Percentiles rank a stretch among this genome's conserved stretches.
phyloP scores from a whole-genome alignment of 768 basidiomycete genomes.

The Jaapia argillacea region DNA sequence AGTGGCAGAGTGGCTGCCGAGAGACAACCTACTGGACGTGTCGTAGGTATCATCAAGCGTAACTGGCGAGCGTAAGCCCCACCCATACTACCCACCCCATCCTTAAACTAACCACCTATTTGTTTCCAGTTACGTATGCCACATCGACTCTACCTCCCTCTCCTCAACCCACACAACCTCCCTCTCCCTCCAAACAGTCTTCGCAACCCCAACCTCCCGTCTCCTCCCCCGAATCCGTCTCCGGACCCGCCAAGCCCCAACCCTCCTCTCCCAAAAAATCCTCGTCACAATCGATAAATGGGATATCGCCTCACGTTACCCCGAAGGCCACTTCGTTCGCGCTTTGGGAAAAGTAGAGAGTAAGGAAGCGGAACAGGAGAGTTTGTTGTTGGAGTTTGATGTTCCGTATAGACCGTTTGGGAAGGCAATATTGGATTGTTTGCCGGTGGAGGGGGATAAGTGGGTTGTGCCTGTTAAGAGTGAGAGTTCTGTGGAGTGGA shows the following conservation, averaged over 20 bases:
- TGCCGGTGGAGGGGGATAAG: slow-evolving; percentile 79
- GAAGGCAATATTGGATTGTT: slow-evolving; percentile 85
- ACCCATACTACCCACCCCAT: slow-evolving; percentile 1
- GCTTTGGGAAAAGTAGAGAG: slow-evolving; percentile 85
- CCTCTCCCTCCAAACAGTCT: slow-evolving; percentile 80
- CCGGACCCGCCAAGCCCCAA: slow-evolving; percentile 88
- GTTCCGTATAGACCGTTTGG: slow-evolving; percentile 96
- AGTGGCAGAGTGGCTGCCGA: slow-evolving; percentile 30
- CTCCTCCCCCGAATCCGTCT: slow-evolving; percentile 89
- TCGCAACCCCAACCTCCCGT: slow-evolving; percentile 88
- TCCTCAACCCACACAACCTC: slow-evolving; percentile 72
- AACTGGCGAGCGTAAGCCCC: slow-evolving; percentile 85
- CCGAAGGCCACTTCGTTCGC: slow-evolving; percentile 95
- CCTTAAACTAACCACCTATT: slow-evolving; percentile 2
- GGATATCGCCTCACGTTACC: slow-evolving; percentile 81
- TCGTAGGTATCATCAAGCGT: slow-evolving; percentile 89
- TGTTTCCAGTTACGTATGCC: slow-evolving; percentile 73
- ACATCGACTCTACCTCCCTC: slow-evolving; percentile 85
- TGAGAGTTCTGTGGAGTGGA: slow-evolving; percentile 48
- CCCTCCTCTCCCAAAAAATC: slow-evolving; percentile 87
- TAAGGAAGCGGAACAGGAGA: slow-evolving; percentile 95
- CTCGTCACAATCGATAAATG: slow-evolving; percentile 92
- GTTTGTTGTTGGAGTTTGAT: slow-evolving; percentile 86
- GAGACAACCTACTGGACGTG: slow-evolving; percentile 82
- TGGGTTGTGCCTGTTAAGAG: slow-evolving; percentile 89